These are phyloP conservation scores for Paulinella micropora DNA, from an alignment of 78 protist species.

Conservation along the genomic window DNA sequence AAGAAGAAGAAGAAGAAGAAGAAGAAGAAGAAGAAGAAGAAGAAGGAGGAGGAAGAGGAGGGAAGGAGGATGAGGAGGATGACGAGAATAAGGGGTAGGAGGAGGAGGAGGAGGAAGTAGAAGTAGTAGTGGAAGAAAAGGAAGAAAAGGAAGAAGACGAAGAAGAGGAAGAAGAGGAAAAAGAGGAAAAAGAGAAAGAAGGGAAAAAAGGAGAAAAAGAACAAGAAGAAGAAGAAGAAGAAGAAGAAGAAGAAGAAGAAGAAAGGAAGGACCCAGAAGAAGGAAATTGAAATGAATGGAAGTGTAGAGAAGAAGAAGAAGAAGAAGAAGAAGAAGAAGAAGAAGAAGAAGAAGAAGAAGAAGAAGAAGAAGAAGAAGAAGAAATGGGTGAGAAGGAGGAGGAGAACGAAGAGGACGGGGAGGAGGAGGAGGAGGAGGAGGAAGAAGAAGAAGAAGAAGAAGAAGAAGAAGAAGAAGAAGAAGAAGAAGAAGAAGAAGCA, in stretches of 20 bases:
- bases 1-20: background rate
- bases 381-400: background rate
- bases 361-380: background rate
- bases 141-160: background rate
- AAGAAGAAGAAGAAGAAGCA: background rate
- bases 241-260: background rate
- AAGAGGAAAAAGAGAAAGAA: background rate
- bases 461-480: background rate
- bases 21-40: background rate
- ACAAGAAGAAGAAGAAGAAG: background rate
- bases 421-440: background rate
- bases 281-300: background rate
- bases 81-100: background rate
- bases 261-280: background rate
- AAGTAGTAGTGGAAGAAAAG: background rate
- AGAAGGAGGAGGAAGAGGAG: background rate
- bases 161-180: background rate
- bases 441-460: background rate
- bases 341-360: background rate
- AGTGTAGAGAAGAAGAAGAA: background rate
- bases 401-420: background rate
- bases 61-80: background rate
- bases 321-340: background rate
- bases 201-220: background rate
- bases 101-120: background rate